Conservation (phyloP, 2,329 filamentous ascomycete species). For the Calonectria hawksworthii region DNA sequence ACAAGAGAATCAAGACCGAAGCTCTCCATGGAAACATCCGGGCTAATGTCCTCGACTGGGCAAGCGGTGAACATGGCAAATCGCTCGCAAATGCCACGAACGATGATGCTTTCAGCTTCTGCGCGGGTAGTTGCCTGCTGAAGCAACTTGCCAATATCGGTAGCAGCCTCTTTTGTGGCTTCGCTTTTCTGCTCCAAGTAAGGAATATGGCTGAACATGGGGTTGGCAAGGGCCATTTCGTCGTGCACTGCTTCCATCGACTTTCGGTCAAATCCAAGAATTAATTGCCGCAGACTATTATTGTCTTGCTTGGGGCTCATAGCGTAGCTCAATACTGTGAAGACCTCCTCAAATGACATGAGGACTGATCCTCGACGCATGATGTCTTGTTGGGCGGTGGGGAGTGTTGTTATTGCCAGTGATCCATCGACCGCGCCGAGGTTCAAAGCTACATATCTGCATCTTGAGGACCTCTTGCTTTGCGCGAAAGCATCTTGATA, state of each 20-base stretch:
- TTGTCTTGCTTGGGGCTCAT: constrained; percentile 21
- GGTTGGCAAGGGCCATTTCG: constrained; percentile 25
- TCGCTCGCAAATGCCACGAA: constrained; percentile 22
- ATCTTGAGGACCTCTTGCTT: constrained; percentile 15
- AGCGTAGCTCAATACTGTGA: constrained; percentile 22
- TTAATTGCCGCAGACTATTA: constrained; percentile 18
- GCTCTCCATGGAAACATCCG: constrained; percentile 26
- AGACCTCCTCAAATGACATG: constrained; percentile 30
- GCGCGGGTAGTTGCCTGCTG: constrained; percentile 22
- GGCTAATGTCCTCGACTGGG: constrained; percentile 29
- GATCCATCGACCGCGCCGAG: constrained; percentile 28
- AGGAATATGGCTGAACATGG: constrained; percentile 29
- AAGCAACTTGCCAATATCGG: constrained; percentile 26
- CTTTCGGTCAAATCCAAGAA: constrained; percentile 30
- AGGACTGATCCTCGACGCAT: constrained; percentile 28
- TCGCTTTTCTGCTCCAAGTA: constrained; percentile 20
- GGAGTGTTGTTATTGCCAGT: constrained; percentile 24
- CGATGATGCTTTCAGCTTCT: constrained; percentile 25
- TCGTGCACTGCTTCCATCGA: constrained; percentile 29
- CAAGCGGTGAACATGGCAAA: constrained; percentile 32
- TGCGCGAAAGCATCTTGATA: constrained; percentile 32
- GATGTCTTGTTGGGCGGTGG: constrained; percentile 23
- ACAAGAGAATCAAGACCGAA: constrained; percentile 35
- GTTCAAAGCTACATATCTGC: constrained; percentile 29
- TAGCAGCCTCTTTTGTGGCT: constrained; percentile 11